Conservation (phyloP, 2,329 filamentous ascomycete species). For the Epichloe uncinata region DNA sequence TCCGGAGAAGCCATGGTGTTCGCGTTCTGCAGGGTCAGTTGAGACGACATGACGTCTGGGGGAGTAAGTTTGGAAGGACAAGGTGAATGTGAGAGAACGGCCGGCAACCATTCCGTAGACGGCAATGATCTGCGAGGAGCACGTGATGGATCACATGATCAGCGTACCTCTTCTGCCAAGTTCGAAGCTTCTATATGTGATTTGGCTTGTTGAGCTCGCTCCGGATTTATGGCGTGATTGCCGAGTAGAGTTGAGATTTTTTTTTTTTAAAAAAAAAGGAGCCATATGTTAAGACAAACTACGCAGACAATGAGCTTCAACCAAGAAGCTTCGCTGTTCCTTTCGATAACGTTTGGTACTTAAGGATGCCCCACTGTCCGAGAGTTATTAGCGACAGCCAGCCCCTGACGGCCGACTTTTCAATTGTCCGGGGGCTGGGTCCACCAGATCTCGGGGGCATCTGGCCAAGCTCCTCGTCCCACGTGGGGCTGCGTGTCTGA, state of each 20-base stretch:
- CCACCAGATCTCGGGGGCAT: slow-evolving; percentile 5
- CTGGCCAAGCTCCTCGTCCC: no score
- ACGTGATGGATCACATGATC: neutral
- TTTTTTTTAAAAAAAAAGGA: no score
- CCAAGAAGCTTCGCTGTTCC: no score
- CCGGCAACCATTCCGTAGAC: neutral
- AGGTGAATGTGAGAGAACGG: no score
- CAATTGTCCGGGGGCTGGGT: neutral
- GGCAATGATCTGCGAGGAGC: neutral
- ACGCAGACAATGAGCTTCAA: neutral
- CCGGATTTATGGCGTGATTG: neutral
- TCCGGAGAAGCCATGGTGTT: slow-evolving; percentile 2
- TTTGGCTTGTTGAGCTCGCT: no score
- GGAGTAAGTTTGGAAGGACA: neutral
- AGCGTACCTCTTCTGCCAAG: neutral
- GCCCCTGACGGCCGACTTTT: no score
- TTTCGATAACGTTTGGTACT: neutral
- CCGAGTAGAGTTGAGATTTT: neutral
- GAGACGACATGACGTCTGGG: neutral
- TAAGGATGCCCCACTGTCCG: neutral
- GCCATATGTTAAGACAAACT: neutral
- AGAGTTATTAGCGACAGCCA: no score
- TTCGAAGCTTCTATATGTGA: no score
- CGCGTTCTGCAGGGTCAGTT: neutral
- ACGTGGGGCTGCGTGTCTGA: neutral